Evolutionary conservation across 805 yeast genomes (phyloP).

Genomic region (Lachancea kluyveri): DNA sequence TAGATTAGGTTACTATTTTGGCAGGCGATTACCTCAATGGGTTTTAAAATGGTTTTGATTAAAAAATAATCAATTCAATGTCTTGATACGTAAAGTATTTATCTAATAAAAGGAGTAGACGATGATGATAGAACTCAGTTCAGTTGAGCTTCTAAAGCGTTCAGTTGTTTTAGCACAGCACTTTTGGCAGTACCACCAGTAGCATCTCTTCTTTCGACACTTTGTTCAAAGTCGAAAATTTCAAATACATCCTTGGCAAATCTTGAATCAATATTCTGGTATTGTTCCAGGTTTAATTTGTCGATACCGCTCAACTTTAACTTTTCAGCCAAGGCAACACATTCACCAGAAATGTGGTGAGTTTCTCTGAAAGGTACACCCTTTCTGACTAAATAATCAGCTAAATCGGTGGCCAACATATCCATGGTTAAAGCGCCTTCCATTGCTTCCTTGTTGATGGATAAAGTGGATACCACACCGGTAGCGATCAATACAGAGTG

Average conservation of each 20-base stretch:
- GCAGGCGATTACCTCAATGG: conserved; percentile 7
- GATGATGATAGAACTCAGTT: background rate
- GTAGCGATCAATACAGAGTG: conserved; percentile 93
- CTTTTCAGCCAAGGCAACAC: conserved; percentile 88
- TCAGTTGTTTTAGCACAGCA: conserved; percentile 77
- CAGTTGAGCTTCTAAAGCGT: conserved; percentile 28
- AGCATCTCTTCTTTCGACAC: conserved; percentile 95
- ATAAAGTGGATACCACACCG: conserved; percentile 88
- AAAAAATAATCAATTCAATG: no score
- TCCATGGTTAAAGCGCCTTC: conserved; percentile 90
- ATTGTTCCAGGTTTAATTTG: conserved; percentile 69
- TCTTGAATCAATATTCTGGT: conserved; percentile 70
- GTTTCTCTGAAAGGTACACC: conserved; percentile 99
- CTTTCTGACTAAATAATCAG: conserved; percentile 93
- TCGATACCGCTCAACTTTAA: conserved; percentile 77
- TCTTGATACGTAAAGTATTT: no score
- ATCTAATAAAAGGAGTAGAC: background rate
- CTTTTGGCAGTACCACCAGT: conserved; percentile 95
- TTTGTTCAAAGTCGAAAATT: conserved; percentile 86
- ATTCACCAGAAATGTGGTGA: conserved; percentile 97
- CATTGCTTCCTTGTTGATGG: conserved; percentile 71
- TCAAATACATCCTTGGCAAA: conserved; percentile 75
- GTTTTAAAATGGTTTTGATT: conserved; percentile 2
- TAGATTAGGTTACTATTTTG: conserved; percentile 7
- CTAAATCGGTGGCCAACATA: conserved; percentile 97